Base-by-base conservation (phyloP, 257 asterid species). In the Solanum microdontum region DNA sequence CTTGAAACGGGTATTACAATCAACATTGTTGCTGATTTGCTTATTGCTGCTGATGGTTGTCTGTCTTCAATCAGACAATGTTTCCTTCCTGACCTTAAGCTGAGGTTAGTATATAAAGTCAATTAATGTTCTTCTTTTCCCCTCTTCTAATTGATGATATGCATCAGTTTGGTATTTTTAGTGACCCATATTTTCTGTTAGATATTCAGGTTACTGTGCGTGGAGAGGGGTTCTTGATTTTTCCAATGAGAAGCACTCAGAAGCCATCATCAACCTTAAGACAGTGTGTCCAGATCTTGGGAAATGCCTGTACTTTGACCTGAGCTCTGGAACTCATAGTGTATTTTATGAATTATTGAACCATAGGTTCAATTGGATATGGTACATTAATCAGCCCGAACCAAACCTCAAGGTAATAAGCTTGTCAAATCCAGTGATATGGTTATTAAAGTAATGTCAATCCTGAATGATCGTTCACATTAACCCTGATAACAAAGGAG, bases 131-230 rank as follows among this genome's bases (percentile, higher is more conserved):
- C 43, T 69, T 68, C 43, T 40, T 85, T 85, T 36, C 17, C 43
- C n/a, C 0, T n/a, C 21, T 64, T 69, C 28, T 10, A 84, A 15
- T 39, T 12, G 2, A 84, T 24, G 87, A 40, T 70, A 85, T 4
- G 43, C 28, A 36, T 40, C 68, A 30, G 83, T 45, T 70, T 85
- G 87, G 5, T 45, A 13, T 24, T 85, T 43, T 40, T 6, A 28
- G 9, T 30, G 30, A 82, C 69, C 5, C 28, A 4, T 48, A 55
- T 74, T 87, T 88, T 62, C 12, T 84, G 88, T 48, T 89, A 96
- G 99, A 86, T 96, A 96, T 89, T 94, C 98, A 73, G 98, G 98
- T 74, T 96, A 94, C 88, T 94, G 98, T 92, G 98, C 99, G 17
- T 96, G 98, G 99, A 94, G 99, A 90, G 98, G 98, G 37, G 97